A percentile compares a stretch with the other conserved stretches of the same genome.
Conservation (phyloP, 2,329 filamentous ascomycete species). For the Alternaria viburni region DNA sequence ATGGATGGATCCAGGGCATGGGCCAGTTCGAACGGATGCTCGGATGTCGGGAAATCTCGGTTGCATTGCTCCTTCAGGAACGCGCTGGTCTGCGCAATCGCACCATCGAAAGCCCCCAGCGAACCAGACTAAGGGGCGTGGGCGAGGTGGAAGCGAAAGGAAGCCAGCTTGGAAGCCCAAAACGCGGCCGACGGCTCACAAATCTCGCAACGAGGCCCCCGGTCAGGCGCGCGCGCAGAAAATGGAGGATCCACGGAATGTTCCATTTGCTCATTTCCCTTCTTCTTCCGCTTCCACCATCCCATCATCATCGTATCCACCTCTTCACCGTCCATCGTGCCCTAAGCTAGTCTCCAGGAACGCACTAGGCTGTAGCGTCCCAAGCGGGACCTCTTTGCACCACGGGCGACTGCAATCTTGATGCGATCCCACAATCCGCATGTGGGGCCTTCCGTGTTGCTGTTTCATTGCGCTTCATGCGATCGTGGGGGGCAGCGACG, state of each 20-base stretch:
- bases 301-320: slow-evolving; percentile 4
- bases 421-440: slow-evolving; percentile 2
- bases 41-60: slow-evolving; percentile 13
- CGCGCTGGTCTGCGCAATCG: neutral
- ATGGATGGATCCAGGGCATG: neutral
- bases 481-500: slow-evolving; percentile 3
- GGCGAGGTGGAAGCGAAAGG: neutral
- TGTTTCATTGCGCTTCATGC: slow-evolving; percentile 16
- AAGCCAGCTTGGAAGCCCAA: neutral
- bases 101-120: neutral
- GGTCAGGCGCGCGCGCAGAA: neutral
- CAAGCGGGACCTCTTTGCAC: neutral
- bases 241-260: slow-evolving; percentile 9
- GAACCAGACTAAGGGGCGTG: slow-evolving; percentile 1
- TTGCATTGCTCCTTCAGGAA: slow-evolving; percentile 2
- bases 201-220: neutral
- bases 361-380: slow-evolving; percentile 5
- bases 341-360: neutral
- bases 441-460: slow-evolving; percentile 7
- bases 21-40: neutral
- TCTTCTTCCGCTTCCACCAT: slow-evolving; percentile 6
- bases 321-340: slow-evolving; percentile 8
- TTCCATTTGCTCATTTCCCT: slow-evolving; percentile 13
- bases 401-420: slow-evolving; percentile 4
- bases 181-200: neutral